A percentile compares a stretch with the other conserved stretches of the same genome.
phyloP scores from a whole-genome alignment of 139 green algal genomes.

The Eudorina sp. region DNA sequence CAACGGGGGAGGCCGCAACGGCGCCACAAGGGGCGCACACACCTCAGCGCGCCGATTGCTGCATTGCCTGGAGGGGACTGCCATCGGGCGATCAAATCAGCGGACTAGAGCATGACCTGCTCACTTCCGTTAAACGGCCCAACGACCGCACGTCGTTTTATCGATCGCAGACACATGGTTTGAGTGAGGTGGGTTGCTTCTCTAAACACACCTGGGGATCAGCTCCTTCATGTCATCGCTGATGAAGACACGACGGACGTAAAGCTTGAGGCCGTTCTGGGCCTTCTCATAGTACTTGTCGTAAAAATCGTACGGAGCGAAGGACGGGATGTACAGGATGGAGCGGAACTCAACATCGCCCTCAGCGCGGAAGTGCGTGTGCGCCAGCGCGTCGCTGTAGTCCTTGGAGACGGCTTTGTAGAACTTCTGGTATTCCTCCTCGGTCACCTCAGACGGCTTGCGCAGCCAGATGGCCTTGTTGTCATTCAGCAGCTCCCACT shows the following conservation, averaged over 20 bases:
- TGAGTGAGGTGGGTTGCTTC: too few species aligned
- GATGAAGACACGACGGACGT: constrained; percentile 97
- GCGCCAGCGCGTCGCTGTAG: constrained; percentile 78
- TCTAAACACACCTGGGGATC: constrained; percentile 90
- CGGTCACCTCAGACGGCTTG: constrained; percentile 84
- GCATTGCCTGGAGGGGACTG: too few species aligned
- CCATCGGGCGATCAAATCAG: too few species aligned
- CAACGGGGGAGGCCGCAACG: too few species aligned
- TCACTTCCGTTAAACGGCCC: too few species aligned
- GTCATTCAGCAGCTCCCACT: constrained; percentile 98
- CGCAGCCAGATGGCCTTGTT: constrained; percentile 97
- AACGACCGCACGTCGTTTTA: too few species aligned
- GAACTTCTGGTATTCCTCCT: constrained; percentile 98
- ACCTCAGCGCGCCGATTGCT: too few species aligned
- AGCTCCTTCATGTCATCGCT: constrained; percentile 93
- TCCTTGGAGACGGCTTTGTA: constrained; percentile 95
- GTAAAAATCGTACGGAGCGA: constrained; percentile 82
- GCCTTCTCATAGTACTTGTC: constrained; percentile 94
- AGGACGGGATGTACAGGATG: constrained; percentile 92
- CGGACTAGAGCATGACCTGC: too few species aligned
- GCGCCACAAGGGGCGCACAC: too few species aligned
- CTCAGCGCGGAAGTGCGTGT: constrained; percentile 97
- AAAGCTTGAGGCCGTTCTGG: constrained; percentile 87
- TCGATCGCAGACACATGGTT: too few species aligned
- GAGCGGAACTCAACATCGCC: constrained; percentile 99